Evolutionary conservation across 345 rosid species (phyloP), one percentile per base, ranked within the genome.

Genomic region (rapeseed (Brassica napus)): DNA sequence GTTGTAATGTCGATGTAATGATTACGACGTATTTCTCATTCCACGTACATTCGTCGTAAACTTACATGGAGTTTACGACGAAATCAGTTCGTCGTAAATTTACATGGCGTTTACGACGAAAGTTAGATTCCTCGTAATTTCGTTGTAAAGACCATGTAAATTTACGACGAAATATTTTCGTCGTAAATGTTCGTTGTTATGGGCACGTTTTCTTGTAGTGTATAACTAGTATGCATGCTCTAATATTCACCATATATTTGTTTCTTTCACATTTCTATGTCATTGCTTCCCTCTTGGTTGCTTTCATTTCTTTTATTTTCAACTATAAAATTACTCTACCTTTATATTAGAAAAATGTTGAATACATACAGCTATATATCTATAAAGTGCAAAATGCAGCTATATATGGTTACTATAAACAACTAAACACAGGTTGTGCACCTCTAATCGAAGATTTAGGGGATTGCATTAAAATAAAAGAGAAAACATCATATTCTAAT

Each of bases 371-470:
- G 3, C 2, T 15, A 15, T 54, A 54, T 49, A 63, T 49, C 1
- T 44, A 8, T 37, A 5, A 14, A 14, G 55, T 49, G 15, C 18
- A n/a, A 49, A 14, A 49, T 49, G 55, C 55, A 12, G 14, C 55
- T 49, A 14, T 4, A 49, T 14, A 21, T 21, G 16, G 55, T 49
- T 49, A 49, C 5, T 16, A 18, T 49, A 14, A 49, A 14, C 55
- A 49, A n/a, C 15, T 31, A 31, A 31, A 35, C 42, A 35, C 42
- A 35, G 42, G 42, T 44, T 44, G 54, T 77, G 24, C 65, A 77
- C 70, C 54, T 69, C 62, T 23, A 34, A 62, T 69, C 57, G 70
- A 76, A 77, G 6, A 34, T 49, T 62, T 47, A 70, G 35, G 68
- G 28, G 15, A 21, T 44, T 60, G 52, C 61, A 42, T 30, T 39